Evolutionary conservation across 805 yeast genomes (phyloP).

Genomic region (Ogataea nonfermentans): DNA sequence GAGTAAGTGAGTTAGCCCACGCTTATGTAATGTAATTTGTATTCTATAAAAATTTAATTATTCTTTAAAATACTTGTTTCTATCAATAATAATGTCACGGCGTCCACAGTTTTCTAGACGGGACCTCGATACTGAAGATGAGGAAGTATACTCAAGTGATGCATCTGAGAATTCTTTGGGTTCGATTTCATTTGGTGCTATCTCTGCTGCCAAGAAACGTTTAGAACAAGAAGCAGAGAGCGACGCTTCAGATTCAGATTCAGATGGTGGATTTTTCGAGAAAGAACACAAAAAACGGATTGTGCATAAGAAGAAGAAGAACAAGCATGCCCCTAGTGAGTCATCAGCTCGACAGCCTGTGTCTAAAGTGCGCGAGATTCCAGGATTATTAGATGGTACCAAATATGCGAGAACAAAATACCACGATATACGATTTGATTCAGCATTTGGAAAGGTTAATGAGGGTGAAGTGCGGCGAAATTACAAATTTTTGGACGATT

Average conservation of each 20-base stretch:
- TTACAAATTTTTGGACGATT: conserved; percentile 83
- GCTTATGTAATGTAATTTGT: conserved; percentile 2
- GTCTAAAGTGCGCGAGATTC: conserved; percentile 67
- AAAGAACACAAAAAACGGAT: conserved; percentile 24
- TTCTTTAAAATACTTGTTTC: neutral
- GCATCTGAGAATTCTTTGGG: conserved; percentile 5
- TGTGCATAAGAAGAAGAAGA: conserved; percentile 37
- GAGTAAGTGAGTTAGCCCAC: conserved; percentile 36
- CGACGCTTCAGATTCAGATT: conserved; percentile 23
- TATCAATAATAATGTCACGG: conserved; percentile 12
- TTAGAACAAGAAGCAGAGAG: conserved; percentile 26
- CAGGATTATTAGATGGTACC: conserved; percentile 49
- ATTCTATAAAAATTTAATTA: conserved; percentile 1
- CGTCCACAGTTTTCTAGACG: conserved; percentile 24
- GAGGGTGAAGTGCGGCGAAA: conserved; percentile 63
- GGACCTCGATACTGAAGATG: conserved; percentile 27
- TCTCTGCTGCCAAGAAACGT: conserved; percentile 57
- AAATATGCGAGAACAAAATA: conserved; percentile 45
- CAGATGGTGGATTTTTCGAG: conserved; percentile 39
- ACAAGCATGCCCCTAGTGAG: conserved; percentile 88
- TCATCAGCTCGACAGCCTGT: conserved; percentile 71
- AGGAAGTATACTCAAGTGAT: conserved; percentile 5
- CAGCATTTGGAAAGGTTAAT: conserved; percentile 85
- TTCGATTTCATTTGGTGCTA: conserved; percentile 59
- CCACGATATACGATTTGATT: conserved; percentile 86